Conservation (phyloP, 768 basidiomycete genomes). For the Tulasnella sp. region DNA sequence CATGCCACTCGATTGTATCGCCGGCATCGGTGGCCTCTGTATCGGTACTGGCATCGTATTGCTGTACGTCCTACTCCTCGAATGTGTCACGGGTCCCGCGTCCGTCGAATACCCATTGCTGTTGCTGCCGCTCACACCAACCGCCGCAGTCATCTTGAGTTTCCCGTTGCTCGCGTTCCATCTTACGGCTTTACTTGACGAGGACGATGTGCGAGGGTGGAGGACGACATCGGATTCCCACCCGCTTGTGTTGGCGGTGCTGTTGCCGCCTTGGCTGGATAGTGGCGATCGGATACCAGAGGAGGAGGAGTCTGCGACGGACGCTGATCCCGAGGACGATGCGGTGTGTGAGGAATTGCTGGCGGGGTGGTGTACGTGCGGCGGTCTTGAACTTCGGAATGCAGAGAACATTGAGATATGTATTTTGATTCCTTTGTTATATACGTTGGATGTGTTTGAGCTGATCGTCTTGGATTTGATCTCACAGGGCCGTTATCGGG, state of each 20-base stretch:
- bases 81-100: background rate
- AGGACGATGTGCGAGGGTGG: constrained; percentile 3
- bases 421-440: too few relatives aligned
- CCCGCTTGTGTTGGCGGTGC: background rate
- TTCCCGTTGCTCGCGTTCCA: background rate
- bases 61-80: constrained; percentile 4
- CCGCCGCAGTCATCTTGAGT: background rate
- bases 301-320: constrained; percentile 1
- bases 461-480: too few relatives aligned
- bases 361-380: constrained; percentile 3
- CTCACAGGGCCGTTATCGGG: too few relatives aligned
- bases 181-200: constrained; percentile 10
- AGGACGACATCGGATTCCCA: constrained; percentile 7
- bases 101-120: background rate
- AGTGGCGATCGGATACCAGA: background rate
- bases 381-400: constrained; percentile 8
- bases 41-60: background rate
- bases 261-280: background rate
- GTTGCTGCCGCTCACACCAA: background rate
- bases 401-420: constrained; percentile 14
- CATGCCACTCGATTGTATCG: background rate
- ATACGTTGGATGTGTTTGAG: too few relatives aligned
- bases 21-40: background rate
- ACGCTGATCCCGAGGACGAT: constrained; percentile 7
- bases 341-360: constrained; percentile 5